Base-by-base conservation (phyloP, 2,329 filamentous ascomycete species). In the Aspergillus bombycis region DNA sequence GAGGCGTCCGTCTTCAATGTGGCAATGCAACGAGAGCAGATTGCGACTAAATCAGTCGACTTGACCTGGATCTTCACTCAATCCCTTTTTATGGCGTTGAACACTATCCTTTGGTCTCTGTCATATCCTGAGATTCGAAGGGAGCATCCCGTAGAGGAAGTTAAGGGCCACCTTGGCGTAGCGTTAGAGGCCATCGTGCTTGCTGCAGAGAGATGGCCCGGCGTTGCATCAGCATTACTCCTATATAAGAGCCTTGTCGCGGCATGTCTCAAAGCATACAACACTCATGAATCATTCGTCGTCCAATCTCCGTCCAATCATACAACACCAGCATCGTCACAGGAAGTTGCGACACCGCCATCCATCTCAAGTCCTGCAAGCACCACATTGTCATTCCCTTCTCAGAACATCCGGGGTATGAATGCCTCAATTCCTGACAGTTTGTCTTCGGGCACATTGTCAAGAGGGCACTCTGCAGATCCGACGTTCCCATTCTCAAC, bases 11-110 rank as follows among this genome's bases (percentile, higher is more conserved):
- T 89, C 12, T 92, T 88, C 77, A 94, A 97, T 73, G 92, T 97
- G 70, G 85, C 89, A 68, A 88, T 94, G 74, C 90, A 93, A 52
- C 88, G 88, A 73, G 89, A 91, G 71, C 93, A 97, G 76, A 90
- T 97, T 73, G 86, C 90, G 68, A 88, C 86, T 19, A 85, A 86
- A 16, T 89, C 88, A 26, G 88, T 95, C 12, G 94, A 97, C 73
- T 84, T 97, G 64, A 97, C 94, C 0, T 98, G 94, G 94, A 90
- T 97, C 50, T 97, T 97, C 73, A 88, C 96, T 1, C 86, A 97
- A 63, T 89, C 91, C 23, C 85, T 98, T 46, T 97, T 96, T 80
- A 95, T 96, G 88, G 89, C 92, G 5, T 85, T 98, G 62, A 97
- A 97, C 74, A 94, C 92, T 6, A 86, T 97, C 57, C 85, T 99